Conservation (phyloP, 768 basidiomycete species). For the Udeniomyces megalosporus region DNA sequence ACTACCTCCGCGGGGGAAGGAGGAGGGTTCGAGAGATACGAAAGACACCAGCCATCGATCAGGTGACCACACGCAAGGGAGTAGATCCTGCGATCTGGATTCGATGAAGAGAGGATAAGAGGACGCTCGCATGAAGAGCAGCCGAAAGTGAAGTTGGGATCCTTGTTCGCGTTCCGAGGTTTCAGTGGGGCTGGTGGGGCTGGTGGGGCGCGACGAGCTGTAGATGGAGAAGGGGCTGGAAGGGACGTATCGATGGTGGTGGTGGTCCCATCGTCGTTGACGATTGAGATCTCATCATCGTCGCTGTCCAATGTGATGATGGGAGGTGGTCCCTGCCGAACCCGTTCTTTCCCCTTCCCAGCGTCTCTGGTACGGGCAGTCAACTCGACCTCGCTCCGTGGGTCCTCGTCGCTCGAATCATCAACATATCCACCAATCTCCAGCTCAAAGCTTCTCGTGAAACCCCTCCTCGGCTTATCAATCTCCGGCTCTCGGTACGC, state of each 20-base stretch:
- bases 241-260: neutral
- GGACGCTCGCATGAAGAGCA: neutral
- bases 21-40: neutral
- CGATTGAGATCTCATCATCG: neutral
- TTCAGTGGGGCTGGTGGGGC: too few species aligned
- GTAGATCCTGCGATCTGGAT: neutral
- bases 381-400: too few species aligned
- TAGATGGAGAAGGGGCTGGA: neutral
- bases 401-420: too few species aligned
- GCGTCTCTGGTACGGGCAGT: too few species aligned
- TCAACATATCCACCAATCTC: neutral
- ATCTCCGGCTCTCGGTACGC: neutral
- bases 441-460: neutral
- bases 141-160: neutral
- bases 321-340: too few species aligned
- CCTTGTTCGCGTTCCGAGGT: neutral
- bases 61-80: neutral
- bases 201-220: neutral
- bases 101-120: neutral
- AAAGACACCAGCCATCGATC: neutral
- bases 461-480: neutral
- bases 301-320: neutral
- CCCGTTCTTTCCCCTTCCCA: too few species aligned
- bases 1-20: neutral
- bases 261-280: neutral